A percentile compares a stretch with the other conserved stretches of the same genome.
Evolutionary conservation across 2,329 filamentous ascomycete species (phyloP).

Genomic region (Botryotinia calthae): DNA sequence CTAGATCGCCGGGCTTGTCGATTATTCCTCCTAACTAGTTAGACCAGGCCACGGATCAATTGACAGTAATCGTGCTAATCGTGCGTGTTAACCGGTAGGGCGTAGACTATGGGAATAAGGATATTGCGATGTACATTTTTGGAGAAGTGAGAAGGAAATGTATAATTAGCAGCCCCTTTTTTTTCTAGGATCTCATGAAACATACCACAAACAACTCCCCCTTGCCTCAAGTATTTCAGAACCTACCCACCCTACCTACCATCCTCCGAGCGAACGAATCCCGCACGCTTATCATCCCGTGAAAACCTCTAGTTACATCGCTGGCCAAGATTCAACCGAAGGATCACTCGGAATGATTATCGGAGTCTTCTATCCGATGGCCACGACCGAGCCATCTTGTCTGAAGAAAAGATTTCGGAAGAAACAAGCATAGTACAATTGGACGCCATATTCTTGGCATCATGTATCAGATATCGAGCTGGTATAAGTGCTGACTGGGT

Average conservation of each 20-base stretch:
- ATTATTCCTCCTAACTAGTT: background rate
- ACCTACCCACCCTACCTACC: background rate
- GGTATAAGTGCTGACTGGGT: background rate
- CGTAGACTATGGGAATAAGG: background rate
- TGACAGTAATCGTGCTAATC: background rate
- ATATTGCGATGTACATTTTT: background rate
- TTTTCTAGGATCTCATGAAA: background rate
- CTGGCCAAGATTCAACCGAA: background rate
- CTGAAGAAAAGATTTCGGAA: background rate
- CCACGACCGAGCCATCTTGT: background rate
- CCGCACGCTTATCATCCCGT: background rate
- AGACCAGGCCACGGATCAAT: background rate
- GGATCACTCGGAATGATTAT: background rate
- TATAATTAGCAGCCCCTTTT: background rate
- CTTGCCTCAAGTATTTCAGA: background rate
- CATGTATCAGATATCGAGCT: background rate
- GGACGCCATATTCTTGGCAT: background rate
- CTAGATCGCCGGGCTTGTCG: background rate
- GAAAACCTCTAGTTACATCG: background rate
- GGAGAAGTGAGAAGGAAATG: background rate
- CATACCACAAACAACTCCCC: background rate
- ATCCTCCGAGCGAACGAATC: background rate
- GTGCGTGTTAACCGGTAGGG: background rate
- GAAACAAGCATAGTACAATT: background rate
- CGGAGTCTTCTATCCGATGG: background rate